Percentiles rank a stretch among this genome's conserved stretches.
Evolutionary conservation across 2,329 filamentous ascomycete species (phyloP).

Genomic region (Colletotrichum sp.): DNA sequence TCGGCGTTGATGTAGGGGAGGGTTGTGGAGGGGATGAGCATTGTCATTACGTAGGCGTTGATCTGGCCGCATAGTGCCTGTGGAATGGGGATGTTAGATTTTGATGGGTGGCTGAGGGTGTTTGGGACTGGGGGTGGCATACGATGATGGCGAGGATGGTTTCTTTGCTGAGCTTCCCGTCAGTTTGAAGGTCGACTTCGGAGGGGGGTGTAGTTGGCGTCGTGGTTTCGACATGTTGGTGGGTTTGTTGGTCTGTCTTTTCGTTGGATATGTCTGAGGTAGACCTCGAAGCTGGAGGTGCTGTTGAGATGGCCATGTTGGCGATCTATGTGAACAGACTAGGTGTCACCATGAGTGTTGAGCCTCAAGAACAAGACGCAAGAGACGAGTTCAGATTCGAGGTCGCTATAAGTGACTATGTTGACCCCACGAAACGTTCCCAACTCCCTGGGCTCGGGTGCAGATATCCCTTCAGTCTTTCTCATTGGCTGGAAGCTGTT

Average conservation of each 20-base stretch:
- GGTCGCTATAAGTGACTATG: background rate
- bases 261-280: background rate
- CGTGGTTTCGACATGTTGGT: background rate
- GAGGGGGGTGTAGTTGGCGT: background rate
- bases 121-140: fast-evolving
- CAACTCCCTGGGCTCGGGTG: background rate
- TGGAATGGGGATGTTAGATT: background rate
- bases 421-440: background rate
- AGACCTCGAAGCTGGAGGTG: background rate
- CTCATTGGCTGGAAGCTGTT: background rate
- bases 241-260: background rate
- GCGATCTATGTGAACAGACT: background rate
- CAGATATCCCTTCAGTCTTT: background rate
- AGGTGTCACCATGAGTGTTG: background rate
- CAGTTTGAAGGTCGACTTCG: background rate
- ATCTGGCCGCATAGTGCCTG: slow-evolving; percentile 24
- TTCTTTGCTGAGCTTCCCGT: background rate
- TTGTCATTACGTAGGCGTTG: slow-evolving; percentile 39
- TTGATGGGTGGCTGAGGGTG: fast-evolving
- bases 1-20: slow-evolving; percentile 38
- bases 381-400: background rate
- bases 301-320: background rate
- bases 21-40: slow-evolving; percentile 37
- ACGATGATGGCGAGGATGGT: background rate
- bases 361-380: background rate